Base-by-base conservation (phyloP, 2,329 filamentous ascomycete genomes). In the Penicillium thymicola region DNA sequence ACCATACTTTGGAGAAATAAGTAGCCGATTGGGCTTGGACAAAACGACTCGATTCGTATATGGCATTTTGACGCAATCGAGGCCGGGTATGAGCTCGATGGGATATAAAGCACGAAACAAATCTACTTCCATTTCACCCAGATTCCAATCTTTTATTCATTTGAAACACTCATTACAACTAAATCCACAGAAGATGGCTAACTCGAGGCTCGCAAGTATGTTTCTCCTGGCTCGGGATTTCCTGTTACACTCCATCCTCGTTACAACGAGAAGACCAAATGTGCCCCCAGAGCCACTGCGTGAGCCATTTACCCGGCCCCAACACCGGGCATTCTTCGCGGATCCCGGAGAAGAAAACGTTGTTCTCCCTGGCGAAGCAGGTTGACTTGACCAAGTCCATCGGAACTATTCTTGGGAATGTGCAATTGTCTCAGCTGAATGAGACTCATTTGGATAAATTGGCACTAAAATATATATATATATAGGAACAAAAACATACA, bases 171-270 rank as follows among this genome's bases (percentile, higher is more conserved):
- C 11, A 23, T 7, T 13, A 13, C 23, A 28, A 30, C 11, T n/a
- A 4, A n/a, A 23, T 6, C 5, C 13, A 14, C 14, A 44, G 23
- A 45, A 9, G 3, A 73, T 75, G 70, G 74, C 73, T 40, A 66
- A 75, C 73, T 82, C 5, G 77, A 79, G 67, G 62, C 79, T 5
- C 71, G 72, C 41, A 78, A 81, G 36, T 75, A 81, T 60, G 75
- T 81, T 37, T 81, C 78, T 6, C 74, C 76, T 5, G 79, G 81
- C 60, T 81, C 79, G 1, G 78, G 78, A 1, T 77, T 76, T 34
- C 78, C 79, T 0, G 72, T 76, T 25, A 76, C 72, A 2, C 62
- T 81, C 0, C 79, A 82, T 61, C 78, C 79, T 1, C 64, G 72
- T 51, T 81, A 79, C 70, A 79, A 81, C 53, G 65, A 72, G 32